These are phyloP conservation scores for Collybiopsis confluens DNA, from an alignment of 768 basidiomycete species.

Conservation along the genomic window DNA sequence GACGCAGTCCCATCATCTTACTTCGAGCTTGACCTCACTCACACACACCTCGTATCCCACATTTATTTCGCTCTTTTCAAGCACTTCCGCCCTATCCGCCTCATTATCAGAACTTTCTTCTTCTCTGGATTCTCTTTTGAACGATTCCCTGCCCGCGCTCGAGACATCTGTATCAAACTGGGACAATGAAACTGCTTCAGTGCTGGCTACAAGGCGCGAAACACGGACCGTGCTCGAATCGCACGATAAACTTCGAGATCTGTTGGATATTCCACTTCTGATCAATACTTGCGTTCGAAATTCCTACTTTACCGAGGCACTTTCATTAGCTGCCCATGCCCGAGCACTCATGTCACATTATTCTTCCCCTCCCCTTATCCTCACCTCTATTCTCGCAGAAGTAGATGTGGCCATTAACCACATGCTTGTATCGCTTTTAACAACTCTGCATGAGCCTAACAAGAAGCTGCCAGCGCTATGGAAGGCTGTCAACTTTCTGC, in stretches of 20 bases:
- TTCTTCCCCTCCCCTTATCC: conserved; percentile 41
- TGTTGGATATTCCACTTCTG: conserved; percentile 86
- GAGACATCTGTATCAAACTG: conserved; percentile 72
- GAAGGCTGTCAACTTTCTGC: conserved; percentile 85
- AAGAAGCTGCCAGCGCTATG: conserved; percentile 83
- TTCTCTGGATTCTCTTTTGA: conserved; percentile 68
- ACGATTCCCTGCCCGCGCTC: conserved; percentile 66
- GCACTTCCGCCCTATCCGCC: conserved; percentile 66
- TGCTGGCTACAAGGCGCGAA: conserved; percentile 71
- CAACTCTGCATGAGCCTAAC: conserved; percentile 72
- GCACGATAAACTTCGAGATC: conserved; percentile 87
- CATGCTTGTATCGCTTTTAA: conserved; percentile 77
- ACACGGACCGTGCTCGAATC: conserved; percentile 88
- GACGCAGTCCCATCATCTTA: conserved; percentile 82
- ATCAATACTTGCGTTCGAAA: conserved; percentile 93
- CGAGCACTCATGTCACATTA: conserved; percentile 41
- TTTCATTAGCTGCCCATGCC: conserved; percentile 78
- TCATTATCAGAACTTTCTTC: conserved; percentile 73
- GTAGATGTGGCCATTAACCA: conserved; percentile 62
- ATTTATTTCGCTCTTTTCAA: conserved; percentile 82
- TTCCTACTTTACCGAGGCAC: conserved; percentile 88
- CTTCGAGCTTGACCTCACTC: conserved; percentile 83
- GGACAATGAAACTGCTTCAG: conserved; percentile 63
- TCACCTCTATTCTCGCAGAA: conserved; percentile 62
- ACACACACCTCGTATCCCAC: conserved; percentile 91